phyloP scores from a whole-genome alignment of 2,329 filamentous ascomycete genomes.

The Fusarium foetens region DNA sequence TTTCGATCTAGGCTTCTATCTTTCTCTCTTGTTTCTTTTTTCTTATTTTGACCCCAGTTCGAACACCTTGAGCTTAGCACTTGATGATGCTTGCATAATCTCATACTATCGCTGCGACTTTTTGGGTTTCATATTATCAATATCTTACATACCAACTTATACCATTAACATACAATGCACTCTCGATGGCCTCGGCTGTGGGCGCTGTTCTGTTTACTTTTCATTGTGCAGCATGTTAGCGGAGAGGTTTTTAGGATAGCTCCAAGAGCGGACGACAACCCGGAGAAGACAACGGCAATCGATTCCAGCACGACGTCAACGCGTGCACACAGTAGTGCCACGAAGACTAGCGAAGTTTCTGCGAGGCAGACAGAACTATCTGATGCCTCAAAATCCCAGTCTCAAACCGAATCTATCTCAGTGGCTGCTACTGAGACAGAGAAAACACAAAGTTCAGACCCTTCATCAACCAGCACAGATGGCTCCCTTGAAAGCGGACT shows the following conservation, averaged over 20 bases:
- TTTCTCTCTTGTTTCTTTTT: neutral
- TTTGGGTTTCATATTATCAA: slow-evolving; percentile 24
- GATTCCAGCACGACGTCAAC: slow-evolving; percentile 16
- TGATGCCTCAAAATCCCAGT: slow-evolving; percentile 2
- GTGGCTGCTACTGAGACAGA: slow-evolving; percentile 28
- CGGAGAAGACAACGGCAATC: slow-evolving; percentile 22
- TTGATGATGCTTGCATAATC: slow-evolving; percentile 34
- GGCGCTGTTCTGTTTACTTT: slow-evolving; percentile 53
- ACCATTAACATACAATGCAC: slow-evolving; percentile 47
- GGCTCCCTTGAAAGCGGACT: slow-evolving; percentile 32
- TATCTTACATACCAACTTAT: neutral
- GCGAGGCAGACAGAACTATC: slow-evolving; percentile 23
- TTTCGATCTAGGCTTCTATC: slow-evolving; percentile 2
- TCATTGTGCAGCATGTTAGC: slow-evolving; percentile 52
- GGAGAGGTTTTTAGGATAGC: slow-evolving; percentile 49
- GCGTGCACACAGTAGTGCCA: slow-evolving; percentile 16
- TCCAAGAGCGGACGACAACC: slow-evolving; percentile 49
- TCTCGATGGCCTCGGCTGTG: slow-evolving; percentile 48
- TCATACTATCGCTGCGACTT: slow-evolving; percentile 21
- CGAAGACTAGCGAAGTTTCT: slow-evolving; percentile 25
- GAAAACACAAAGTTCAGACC: slow-evolving; percentile 14
- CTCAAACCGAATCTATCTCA: slow-evolving; percentile 18
- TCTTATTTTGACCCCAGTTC: neutral
- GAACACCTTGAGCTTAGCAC: slow-evolving; percentile 2
- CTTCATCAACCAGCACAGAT: slow-evolving; percentile 35